Percentiles rank a stretch among this genome's conserved stretches.
Evolutionary conservation across 1,284 basidiomycete genomes (phyloP).

Genomic region (Trametes versicolor): DNA sequence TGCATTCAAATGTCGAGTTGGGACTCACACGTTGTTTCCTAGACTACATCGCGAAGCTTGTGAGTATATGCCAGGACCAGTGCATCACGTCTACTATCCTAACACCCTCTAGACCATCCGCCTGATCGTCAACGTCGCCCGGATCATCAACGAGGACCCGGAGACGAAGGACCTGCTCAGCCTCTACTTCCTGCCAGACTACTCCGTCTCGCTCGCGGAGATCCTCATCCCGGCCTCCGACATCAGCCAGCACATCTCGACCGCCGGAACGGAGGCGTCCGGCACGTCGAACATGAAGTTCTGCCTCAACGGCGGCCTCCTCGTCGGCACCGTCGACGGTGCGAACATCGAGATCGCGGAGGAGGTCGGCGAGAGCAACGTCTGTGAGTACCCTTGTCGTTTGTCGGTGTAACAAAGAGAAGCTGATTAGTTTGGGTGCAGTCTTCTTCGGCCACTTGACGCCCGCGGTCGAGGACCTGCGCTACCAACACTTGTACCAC

Average conservation of each 20-base stretch:
- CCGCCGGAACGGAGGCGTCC: slow-evolving; percentile 92
- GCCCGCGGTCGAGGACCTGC: slow-evolving; percentile 83
- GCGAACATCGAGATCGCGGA: slow-evolving; percentile 97
- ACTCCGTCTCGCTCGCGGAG: slow-evolving; percentile 90
- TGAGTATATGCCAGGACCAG: slow-evolving; percentile 38
- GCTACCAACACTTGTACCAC: slow-evolving; percentile 86
- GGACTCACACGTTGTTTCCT: slow-evolving; percentile 15
- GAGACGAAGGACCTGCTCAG: slow-evolving; percentile 87
- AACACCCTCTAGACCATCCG: slow-evolving; percentile 74
- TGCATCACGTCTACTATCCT: background rate
- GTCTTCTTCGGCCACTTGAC: slow-evolving; percentile 89
- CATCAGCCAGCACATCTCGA: slow-evolving; percentile 93
- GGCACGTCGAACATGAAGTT: slow-evolving; percentile 96
- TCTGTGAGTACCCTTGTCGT: slow-evolving; percentile 58
- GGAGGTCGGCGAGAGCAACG: slow-evolving; percentile 81
- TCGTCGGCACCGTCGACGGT: slow-evolving; percentile 86
- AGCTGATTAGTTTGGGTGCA: slow-evolving; percentile 37
- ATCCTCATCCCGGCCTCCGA: slow-evolving; percentile 92
- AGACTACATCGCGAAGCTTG: slow-evolving; percentile 86
- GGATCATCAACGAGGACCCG: slow-evolving; percentile 86
- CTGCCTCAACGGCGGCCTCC: slow-evolving; percentile 87
- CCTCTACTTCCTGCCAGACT: slow-evolving; percentile 89
- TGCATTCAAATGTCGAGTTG: background rate
- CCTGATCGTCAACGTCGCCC: slow-evolving; percentile 89
- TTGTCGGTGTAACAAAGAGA: background rate